Evolutionary conservation across 371 early-diverging fungal species (phyloP), one percentile per base, ranked within the genome.

Genomic region (Mortierella sp.): DNA sequence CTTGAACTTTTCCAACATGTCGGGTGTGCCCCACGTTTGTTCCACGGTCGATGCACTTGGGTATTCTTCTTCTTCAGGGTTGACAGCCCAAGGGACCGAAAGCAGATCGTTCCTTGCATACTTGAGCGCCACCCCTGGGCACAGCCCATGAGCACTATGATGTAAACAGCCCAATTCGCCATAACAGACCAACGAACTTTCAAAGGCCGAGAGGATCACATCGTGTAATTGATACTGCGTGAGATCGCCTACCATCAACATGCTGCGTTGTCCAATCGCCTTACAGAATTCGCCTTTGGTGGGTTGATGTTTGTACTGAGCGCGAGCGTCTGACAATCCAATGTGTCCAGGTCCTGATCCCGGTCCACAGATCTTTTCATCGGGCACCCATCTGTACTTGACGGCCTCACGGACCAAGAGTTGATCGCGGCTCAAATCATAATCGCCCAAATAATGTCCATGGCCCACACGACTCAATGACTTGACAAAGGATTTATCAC

Each of bases 181-280:
- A 78, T 83, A 87, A 57, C 89, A 89, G 19, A 82, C 86, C 18
- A 83, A 82, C 1, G 82, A 82, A 55, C 84, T 84, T 42, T 86
- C 59, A 39, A 89, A 81, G 16, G 81, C 69, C 60, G 86, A 84
- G 24, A 86, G 56, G 8, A 87, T 46, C 5, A 89, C 55, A 27
- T 89, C 89, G 57, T 89, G 89, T 21, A 85, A 61, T 58, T 87
- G 87, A 59, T 82, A 87, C 50, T 86, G 86, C 0, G 83, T 80
- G 14, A 84, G 52, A 68, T 89, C 89, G 47, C 89, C 89, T 0
- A 87, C 87, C 27, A 89, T 49, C 51, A 86, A 62, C 42, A 87
- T 70, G 34, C 58, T 54, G 14, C 70, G 69, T 23, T 48, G 58
- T 3, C 46, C 58, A 30, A 74, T 50, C 16, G 61, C 49, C 39